These are phyloP conservation scores for Gigaspora rosea DNA, from an alignment of 192 early-diverging fungal species.

Conservation along the genomic window DNA sequence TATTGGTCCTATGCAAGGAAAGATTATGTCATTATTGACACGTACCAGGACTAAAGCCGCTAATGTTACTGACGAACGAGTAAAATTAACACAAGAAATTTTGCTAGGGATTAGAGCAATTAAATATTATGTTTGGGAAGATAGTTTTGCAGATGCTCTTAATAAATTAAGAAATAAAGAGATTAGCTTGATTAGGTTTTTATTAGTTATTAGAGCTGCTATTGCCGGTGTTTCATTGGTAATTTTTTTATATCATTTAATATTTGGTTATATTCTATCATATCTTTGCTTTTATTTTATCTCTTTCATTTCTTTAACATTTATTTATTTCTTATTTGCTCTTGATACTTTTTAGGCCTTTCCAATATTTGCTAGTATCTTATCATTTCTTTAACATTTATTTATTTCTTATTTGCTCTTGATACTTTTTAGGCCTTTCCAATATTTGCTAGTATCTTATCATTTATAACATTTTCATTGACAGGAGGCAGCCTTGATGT, in stretches of 20 bases:
- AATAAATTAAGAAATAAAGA: conserved; percentile 57
- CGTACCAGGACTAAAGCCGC: conserved; percentile 43
- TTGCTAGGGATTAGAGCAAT: conserved; percentile 72
- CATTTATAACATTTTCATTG: conserved; percentile 42
- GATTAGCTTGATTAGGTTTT: conserved; percentile 48
- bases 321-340: too few relatives aligned
- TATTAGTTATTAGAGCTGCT: conserved; percentile 55
- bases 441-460: conserved; percentile 41
- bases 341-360: too few relatives aligned
- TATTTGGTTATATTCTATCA: too few relatives aligned
- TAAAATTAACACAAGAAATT: conserved; percentile 69
- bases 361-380: too few relatives aligned
- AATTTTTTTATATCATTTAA: too few relatives aligned
- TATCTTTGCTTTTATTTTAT: too few relatives aligned
- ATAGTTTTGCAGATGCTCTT: conserved; percentile 59
- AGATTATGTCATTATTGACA: conserved; percentile 38
- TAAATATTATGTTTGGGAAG: conserved; percentile 76
- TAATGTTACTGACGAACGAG: conserved; percentile 69
- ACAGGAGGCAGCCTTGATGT: conserved; percentile 44
- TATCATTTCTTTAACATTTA: too few relatives aligned
- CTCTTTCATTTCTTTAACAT: too few relatives aligned
- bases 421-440: conserved; percentile 38
- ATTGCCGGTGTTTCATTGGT: conserved; percentile 61
- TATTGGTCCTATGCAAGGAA: conserved; percentile 43
- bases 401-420: too few relatives aligned